These are phyloP conservation scores for Sarocladium oryzae DNA, from an alignment of 2,329 filamentous ascomycete genomes.

Conservation along the genomic window DNA sequence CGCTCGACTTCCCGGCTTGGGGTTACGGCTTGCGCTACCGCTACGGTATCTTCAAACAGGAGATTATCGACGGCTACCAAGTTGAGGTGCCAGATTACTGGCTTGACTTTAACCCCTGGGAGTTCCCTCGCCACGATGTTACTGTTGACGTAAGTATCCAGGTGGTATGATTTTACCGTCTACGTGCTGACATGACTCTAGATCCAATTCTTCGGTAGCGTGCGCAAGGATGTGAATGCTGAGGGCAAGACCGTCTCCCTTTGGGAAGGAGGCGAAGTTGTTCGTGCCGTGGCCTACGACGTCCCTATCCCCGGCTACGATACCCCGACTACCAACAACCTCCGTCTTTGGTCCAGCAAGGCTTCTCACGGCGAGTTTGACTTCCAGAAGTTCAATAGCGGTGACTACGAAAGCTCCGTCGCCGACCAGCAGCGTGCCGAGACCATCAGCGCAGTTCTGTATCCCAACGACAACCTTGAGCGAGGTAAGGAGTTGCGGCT, in stretches of 20 bases:
- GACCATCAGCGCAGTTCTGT: constrained; percentile 94
- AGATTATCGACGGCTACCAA: constrained; percentile 96
- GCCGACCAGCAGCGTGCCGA: constrained; percentile 98
- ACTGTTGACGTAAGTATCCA: constrained; percentile 65
- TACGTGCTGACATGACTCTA: constrained; percentile 15
- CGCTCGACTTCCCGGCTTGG: constrained; percentile 93
- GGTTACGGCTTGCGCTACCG: constrained; percentile 93
- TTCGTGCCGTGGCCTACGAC: constrained; percentile 89
- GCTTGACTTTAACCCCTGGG: constrained; percentile 99
- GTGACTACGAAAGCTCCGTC: constrained; percentile 95
- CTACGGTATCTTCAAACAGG: constrained; percentile 99
- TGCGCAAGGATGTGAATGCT: constrained; percentile 67
- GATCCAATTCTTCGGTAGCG: constrained; percentile 91
- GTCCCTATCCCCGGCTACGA: constrained; percentile 86
- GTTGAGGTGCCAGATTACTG: constrained; percentile 98
- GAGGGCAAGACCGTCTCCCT: constrained; percentile 66
- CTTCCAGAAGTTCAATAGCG: constrained; percentile 98
- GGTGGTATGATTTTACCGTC: constrained; percentile 1
- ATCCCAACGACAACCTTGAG: constrained; percentile 96
- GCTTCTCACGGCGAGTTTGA: constrained; percentile 96
- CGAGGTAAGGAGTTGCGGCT: constrained; percentile 92
- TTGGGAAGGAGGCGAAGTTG: constrained; percentile 92
- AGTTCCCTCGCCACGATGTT: constrained; percentile 92
- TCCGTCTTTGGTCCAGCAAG: constrained; percentile 96
- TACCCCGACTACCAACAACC: constrained; percentile 89